Percentiles rank a stretch among this genome's conserved stretches.
These are phyloP conservation scores for Mycena vitilis DNA, from an alignment of 768 basidiomycete genomes.

Conservation along the genomic window DNA sequence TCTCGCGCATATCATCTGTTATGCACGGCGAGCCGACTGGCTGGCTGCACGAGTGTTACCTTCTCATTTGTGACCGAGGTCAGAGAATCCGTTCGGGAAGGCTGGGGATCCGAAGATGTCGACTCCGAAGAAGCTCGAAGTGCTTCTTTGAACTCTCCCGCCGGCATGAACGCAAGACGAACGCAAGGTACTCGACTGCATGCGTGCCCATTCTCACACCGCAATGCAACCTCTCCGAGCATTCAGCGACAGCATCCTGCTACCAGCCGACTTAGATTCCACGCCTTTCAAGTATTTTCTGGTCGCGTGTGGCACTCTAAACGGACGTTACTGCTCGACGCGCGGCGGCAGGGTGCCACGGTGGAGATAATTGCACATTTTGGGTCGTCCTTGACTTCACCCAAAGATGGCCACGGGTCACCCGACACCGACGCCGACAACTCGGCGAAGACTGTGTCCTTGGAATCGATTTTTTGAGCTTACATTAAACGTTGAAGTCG, in stretches of 20 bases:
- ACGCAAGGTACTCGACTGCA: no score
- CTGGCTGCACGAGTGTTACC: neutral
- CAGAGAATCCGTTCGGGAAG: constrained; percentile 2
- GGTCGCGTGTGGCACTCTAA: neutral
- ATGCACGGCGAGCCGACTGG: neutral
- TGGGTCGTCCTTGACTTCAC: neutral
- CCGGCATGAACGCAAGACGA: no score
- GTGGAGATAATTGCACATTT: neutral
- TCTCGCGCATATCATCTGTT: neutral
- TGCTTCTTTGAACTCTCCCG: neutral
- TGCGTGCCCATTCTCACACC: no score
- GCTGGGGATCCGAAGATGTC: neutral
- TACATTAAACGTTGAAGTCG: neutral
- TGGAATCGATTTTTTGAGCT: neutral
- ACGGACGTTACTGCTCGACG: neutral
- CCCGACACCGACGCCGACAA: no score
- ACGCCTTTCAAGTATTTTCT: neutral
- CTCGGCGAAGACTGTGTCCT: neutral
- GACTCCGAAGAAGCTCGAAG: neutral
- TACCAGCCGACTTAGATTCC: neutral
- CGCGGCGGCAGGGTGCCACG: neutral
- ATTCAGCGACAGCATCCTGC: neutral
- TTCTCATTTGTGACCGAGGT: neutral
- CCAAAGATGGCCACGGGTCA: neutral
- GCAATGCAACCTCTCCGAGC: no score